These are phyloP conservation scores for Lantana camara DNA, from an alignment of 257 asterid species.

Conservation along the genomic window DNA sequence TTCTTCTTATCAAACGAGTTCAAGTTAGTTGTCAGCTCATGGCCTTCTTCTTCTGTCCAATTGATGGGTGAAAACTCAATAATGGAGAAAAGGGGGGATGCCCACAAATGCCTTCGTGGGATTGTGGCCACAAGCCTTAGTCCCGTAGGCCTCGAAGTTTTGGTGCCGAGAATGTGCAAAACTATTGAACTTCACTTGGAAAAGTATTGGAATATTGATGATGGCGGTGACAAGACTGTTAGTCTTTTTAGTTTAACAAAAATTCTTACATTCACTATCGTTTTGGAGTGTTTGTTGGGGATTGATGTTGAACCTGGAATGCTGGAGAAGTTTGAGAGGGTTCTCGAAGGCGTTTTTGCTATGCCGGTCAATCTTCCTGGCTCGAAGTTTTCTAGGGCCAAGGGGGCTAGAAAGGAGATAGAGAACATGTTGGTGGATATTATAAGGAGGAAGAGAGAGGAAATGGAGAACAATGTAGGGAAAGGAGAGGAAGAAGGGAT, in stretches of 20 bases:
- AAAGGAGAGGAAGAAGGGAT: constrained; percentile 39
- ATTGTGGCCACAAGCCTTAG: constrained; percentile 67
- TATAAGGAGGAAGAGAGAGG: constrained; percentile 49
- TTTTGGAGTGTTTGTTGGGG: constrained; percentile 75
- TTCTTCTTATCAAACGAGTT: constrained; percentile 83
- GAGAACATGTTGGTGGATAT: constrained; percentile 50
- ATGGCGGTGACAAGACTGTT: constrained; percentile 34
- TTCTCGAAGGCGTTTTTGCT: constrained; percentile 77
- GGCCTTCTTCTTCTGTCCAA: constrained; percentile 87
- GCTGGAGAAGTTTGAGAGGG: constrained; percentile 65
- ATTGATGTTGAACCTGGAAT: constrained; percentile 56
- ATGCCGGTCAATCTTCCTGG: constrained; percentile 61
- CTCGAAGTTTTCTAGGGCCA: constrained; percentile 72
- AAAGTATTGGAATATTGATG: constrained; percentile 32
- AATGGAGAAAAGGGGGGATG: constrained; percentile 88
- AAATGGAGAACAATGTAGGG: constrained; percentile 35
- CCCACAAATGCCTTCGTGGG: constrained; percentile 67
- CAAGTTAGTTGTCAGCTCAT: constrained; percentile 84
- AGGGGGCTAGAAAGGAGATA: constrained; percentile 61
- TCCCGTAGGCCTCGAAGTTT: constrained; percentile 42
- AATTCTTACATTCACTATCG: constrained; percentile 65
- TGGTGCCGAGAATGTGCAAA: constrained; percentile 68
- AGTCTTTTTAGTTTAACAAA: constrained; percentile 51
- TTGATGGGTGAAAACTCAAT: constrained; percentile 81
- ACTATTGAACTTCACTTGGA: constrained; percentile 50